Evolutionary conservation across 1,284 basidiomycete species (phyloP).

Genomic region (Moniliophthora roreri): DNA sequence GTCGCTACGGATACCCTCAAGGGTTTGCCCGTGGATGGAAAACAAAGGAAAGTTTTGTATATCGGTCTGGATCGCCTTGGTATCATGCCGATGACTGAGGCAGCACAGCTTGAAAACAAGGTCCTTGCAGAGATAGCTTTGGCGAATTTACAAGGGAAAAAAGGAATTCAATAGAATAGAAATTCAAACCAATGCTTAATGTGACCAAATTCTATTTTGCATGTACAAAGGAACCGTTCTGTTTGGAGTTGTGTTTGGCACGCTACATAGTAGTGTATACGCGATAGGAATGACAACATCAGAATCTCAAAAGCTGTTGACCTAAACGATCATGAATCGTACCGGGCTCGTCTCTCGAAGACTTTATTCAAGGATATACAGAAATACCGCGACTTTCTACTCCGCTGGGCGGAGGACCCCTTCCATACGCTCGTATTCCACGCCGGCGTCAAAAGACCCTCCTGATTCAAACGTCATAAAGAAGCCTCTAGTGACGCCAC

Average conservation of each 20-base stretch:
- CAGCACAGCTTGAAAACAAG: not conserved
- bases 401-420: not conserved
- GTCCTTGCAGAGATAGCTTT: not conserved
- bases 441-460: not conserved
- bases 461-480: not conserved
- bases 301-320: too few species aligned
- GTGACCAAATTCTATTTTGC: too few species aligned
- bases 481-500: slow-evolving; percentile 8
- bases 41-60: not conserved
- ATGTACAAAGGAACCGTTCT: too few species aligned
- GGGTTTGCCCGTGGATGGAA: not conserved
- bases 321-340: too few species aligned
- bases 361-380: too few species aligned
- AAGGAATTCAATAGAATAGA: too few species aligned
- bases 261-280: too few species aligned
- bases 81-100: not conserved
- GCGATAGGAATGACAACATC: too few species aligned
- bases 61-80: not conserved
- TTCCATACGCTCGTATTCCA: not conserved
- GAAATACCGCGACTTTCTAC: not conserved
- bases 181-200: too few species aligned
- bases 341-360: too few species aligned
- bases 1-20: not conserved
- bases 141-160: not conserved
- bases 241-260: too few species aligned